Evolutionary conservation across 768 basidiomycete genomes (phyloP), one percentile per base, ranked within the genome.

Genomic region (Pleurotus tuber-regium): DNA sequence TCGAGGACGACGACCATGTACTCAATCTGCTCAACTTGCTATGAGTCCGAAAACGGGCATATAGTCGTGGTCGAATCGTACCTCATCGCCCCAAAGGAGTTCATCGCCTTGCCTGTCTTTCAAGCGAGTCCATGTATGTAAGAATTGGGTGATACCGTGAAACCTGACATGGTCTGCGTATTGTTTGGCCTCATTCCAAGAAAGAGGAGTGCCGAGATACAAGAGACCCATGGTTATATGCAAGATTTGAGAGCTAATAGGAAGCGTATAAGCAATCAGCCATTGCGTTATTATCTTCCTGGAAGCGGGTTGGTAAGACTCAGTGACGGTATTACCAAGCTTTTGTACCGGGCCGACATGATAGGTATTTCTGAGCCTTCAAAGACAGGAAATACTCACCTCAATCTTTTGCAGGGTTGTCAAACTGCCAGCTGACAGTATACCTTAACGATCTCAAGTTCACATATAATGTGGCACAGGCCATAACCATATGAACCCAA

Each of bases 21-120:
- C 66, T 99, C 97, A 58, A 99, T 78, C 95, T 97, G 40, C 42
- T 16, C 59, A 25, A 39, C 61, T 57, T 62, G 40, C 36, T 50
- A 26, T 59, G 19, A 56, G 35, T 47, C 38, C 51, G 4, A 23
- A 28, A 28, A 33, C 35, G 26, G 31, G 30, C 11, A 38, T 38
- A 55, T 29, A 19, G 24, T n/a, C n/a, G 46, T 38, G 36, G 36
- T 14, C 30, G 38, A 35, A 40, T 59, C 69, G 51, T 67, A 96
- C 96, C 87, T 99, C 97, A 63, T 99, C 97, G 14, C 97, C 97
- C 97, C 97, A 99, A 9, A 97, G 78, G 25, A 99, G 74, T 57
- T 92, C 89, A 62, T 98, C 94, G 1, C 94, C 95, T 18, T 82
- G 80, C 57, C 91, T 78, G 63, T 92, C 88, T 77, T 97, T 98